Conservation (phyloP, 2,329 filamentous ascomycete genomes). For the Ceratocystis colombiana region DNA sequence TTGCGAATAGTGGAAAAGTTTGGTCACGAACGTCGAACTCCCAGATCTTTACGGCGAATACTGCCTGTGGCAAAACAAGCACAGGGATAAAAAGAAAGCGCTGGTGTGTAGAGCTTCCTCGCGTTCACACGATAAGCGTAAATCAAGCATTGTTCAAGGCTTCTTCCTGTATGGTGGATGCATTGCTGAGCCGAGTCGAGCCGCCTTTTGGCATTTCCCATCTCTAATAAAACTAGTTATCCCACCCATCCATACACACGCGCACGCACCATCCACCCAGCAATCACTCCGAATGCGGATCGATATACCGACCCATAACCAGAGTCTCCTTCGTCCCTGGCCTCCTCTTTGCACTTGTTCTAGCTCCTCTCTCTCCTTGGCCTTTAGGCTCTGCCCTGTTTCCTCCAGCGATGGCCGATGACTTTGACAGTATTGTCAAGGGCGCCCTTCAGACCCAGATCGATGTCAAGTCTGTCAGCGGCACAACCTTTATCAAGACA, state of each 20-base stretch:
- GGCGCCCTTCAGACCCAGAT: conserved; percentile 62
- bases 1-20: not conserved
- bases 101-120: not conserved
- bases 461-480: conserved; percentile 31
- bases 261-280: not conserved
- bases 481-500: conserved; percentile 35
- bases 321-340: not conserved
- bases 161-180: not conserved
- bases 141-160: not conserved
- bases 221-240: not conserved
- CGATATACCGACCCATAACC: conserved; percentile 2
- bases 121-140: not conserved
- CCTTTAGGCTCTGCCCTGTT: not conserved
- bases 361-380: not conserved
- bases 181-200: not conserved
- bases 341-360: not conserved
- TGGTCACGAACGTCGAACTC: not conserved
- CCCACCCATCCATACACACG: not conserved
- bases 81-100: not conserved
- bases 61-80: not conserved
- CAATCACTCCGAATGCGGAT: conserved; percentile 8
- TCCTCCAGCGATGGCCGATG: conserved; percentile 22
- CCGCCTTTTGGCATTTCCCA: not conserved
- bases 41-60: not conserved
- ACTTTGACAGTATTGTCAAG: conserved; percentile 80